Evolutionary conservation across 305 asterid genomes (phyloP), one percentile per base, ranked within the genome.

Genomic region (Fraxinus dipetala): DNA sequence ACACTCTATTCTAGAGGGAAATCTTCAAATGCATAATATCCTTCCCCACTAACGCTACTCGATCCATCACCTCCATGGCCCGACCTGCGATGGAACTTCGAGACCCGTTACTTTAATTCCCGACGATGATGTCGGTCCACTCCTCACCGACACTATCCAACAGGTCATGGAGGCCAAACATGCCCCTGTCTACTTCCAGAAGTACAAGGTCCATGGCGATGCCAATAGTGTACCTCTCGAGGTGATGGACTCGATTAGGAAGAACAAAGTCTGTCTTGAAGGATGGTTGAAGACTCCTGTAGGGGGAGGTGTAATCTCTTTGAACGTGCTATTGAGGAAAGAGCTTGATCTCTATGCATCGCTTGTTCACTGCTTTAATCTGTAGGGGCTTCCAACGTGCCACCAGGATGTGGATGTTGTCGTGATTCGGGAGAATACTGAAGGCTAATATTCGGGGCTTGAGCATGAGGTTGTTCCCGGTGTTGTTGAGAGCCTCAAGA

Each of bases 401-500:
- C 99, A 96, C 77, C 88, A 90, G 0, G 90, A 94, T 78, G 99
- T 96, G 7, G 92, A 96, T 83, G 94, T 96, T 73, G 99, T 96
- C 45, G 98, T 96, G 80, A 96, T 96, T 82, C 87, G 99, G 88
- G 99, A 94, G 91, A 96, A 96, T 20, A 96, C 98, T 0, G 98
- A 96, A 87, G 99, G 99, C 9, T 98, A 96, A 83, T 96, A 96
- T 79, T 85, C 98, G 0, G 98, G 98, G 38, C 94, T 96, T 74
- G 99, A 96, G 89, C 99, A 96, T 79, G 99, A 96, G 97, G 99
- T 96, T 75, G 98, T 96, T 88, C 99, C 99, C 70, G 98, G 98
- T 80, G 98, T 95, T 28, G 98, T 95, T 20, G 98, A 95, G 84
- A 96, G 99, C 90, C 91, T 96, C 77, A 96, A 96, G 97, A 98